A percentile compares a stretch with the other conserved stretches of the same genome.
Conservation (phyloP, 176 grass and related monocot genomes). For the Triticum turgidum region DNA sequence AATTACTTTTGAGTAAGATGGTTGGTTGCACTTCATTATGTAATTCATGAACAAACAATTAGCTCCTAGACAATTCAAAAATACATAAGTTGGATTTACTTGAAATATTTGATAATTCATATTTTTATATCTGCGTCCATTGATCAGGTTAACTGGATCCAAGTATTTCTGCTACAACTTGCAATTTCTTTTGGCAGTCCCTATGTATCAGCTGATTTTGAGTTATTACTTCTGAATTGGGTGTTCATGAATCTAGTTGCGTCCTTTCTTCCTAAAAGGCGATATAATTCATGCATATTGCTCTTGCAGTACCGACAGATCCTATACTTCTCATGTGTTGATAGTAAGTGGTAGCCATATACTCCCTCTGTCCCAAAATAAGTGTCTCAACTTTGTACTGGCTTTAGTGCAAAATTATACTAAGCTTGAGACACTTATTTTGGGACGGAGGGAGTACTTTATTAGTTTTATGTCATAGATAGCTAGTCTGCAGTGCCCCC, state of each 20-base stretch:
- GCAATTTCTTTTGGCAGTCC: conserved; percentile 2
- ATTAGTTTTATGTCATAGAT: not conserved
- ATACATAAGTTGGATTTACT: not conserved
- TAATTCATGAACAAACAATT: conserved; percentile 18
- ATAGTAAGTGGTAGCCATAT: conserved; percentile 3
- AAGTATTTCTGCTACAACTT: conserved; percentile 20
- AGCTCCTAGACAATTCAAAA: not conserved
- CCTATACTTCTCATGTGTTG: conserved; percentile 25
- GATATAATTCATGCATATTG: conserved; percentile 14
- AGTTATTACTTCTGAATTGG: conserved; percentile 1
- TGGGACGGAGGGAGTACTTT: not conserved
- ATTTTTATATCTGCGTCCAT: not conserved
- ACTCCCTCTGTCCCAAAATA: too few species aligned
- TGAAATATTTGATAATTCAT: conserved; percentile 4
- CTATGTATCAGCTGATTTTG: conserved; percentile 22
- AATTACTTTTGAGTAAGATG: not conserved
- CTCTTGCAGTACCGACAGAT: conserved; percentile 1
- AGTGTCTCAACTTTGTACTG: too few species aligned
- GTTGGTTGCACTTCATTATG: conserved; percentile 13
- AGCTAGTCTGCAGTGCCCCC: not conserved
- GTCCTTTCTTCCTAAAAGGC: conserved; percentile 4
- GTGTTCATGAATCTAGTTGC: conserved; percentile 12
- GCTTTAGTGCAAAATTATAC: too few species aligned
- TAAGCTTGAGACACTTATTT: too few species aligned
- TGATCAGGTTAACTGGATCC: conserved; percentile 1